Conservation (phyloP, 129 eudicot species). For the Artemisia argyi region DNA sequence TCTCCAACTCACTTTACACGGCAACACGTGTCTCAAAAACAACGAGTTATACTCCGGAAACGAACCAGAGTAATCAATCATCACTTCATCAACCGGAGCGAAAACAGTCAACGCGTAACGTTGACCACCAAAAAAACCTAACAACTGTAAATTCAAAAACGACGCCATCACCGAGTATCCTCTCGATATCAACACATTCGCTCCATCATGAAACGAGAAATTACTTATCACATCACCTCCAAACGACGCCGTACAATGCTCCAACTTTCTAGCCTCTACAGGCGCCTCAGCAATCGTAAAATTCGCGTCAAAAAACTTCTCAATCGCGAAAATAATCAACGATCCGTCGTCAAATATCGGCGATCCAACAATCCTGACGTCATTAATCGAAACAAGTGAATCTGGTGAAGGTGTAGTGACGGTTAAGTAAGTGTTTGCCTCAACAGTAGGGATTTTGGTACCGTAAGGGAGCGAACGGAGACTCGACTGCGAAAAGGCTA, state of each 20-base stretch:
- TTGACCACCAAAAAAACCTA: constrained; percentile 37
- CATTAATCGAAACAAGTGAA: constrained; percentile 45
- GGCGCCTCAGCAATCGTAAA: constrained; percentile 33
- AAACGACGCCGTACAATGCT: constrained; percentile 34
- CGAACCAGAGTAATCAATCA: constrained; percentile 49
- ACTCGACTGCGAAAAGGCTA: constrained; percentile 38
- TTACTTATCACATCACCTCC: constrained; percentile 7
- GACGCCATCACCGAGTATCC: constrained; percentile 69
- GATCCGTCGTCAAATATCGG: constrained; percentile 78
- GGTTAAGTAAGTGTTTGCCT: constrained; percentile 34
- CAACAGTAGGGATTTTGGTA: constrained; percentile 50
- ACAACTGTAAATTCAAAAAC: constrained; percentile 69
- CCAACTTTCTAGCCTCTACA: constrained; percentile 11
- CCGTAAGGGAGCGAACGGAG: constrained; percentile 62
- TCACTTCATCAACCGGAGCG: constrained; percentile 59
- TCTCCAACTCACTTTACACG: constrained; percentile 54
- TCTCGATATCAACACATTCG: constrained; percentile 50
- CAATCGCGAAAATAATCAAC: constrained; percentile 53
- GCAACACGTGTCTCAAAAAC: constrained; percentile 66
- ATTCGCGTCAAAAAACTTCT: constrained; percentile 47
- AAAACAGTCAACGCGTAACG: constrained; percentile 58
- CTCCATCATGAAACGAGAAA: constrained; percentile 46
- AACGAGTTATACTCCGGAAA: constrained; percentile 45
- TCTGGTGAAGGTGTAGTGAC: constrained; percentile 37
- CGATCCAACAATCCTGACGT: constrained; percentile 42